phyloP scores from a whole-genome alignment of 2,329 filamentous ascomycete species.

The Cladorrhinum sp. region DNA sequence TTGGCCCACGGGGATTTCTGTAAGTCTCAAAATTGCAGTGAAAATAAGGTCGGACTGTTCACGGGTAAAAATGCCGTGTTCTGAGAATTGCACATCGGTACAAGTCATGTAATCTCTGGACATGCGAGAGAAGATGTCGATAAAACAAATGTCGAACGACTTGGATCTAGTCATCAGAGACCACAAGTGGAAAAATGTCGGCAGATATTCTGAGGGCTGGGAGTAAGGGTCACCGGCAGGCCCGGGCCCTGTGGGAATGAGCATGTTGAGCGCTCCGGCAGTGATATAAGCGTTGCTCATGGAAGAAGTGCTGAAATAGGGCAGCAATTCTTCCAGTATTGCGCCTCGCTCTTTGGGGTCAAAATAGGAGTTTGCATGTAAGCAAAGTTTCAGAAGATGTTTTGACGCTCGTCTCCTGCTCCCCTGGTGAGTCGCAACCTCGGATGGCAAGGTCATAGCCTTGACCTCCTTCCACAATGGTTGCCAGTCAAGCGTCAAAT shows the following conservation, averaged over 20 bases:
- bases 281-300: constrained; percentile 90
- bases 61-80: constrained; percentile 86
- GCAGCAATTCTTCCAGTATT: constrained; percentile 77
- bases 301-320: constrained; percentile 91
- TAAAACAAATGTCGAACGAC: constrained; percentile 78
- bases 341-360: constrained; percentile 80
- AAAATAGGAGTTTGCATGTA: constrained; percentile 89
- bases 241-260: constrained; percentile 80
- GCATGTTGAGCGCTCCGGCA: constrained; percentile 78
- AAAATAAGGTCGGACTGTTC: constrained; percentile 93
- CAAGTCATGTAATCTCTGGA: constrained; percentile 79
- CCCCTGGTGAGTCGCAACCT: constrained; percentile 66
- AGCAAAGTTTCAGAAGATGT: constrained; percentile 79
- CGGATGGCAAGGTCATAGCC: constrained; percentile 79
- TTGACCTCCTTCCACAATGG: constrained; percentile 93
- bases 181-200: constrained; percentile 96
- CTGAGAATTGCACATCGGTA: constrained; percentile 72
- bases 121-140: constrained; percentile 85
- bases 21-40: constrained; percentile 80
- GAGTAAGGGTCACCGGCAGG: constrained; percentile 69
- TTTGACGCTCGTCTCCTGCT: constrained; percentile 56
- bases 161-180: constrained; percentile 88
- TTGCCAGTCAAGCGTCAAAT: constrained; percentile 89
- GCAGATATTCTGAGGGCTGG: constrained; percentile 84
- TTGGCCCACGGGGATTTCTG: constrained; percentile 96